Conservation (phyloP, 495 filamentous ascomycete species). For the Physcia stellaris region DNA sequence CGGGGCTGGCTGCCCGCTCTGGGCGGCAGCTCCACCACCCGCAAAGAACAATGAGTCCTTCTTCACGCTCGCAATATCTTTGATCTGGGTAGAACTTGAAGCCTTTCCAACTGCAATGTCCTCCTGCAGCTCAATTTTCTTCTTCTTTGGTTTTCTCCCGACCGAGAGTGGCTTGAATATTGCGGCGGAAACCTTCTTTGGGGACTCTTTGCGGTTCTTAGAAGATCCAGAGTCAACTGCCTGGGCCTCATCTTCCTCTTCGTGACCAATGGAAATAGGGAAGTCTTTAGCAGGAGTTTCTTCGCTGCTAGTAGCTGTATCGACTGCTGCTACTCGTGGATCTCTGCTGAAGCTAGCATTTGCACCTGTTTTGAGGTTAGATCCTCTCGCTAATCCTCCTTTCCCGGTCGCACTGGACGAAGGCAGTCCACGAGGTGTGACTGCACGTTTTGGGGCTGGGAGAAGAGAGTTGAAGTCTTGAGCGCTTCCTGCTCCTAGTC, state of each 20-base stretch:
- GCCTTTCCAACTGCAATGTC: conserved; percentile 1
- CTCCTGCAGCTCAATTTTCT: conserved; percentile 27
- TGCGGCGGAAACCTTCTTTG: conserved; percentile 61
- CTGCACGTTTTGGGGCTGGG: conserved; percentile 64
- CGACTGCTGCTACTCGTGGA: neutral
- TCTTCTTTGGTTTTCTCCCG: conserved; percentile 53
- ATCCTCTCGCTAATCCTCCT: conserved; percentile 29
- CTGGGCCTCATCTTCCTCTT: neutral
- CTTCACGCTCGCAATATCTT: conserved; percentile 29
- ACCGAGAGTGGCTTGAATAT: conserved; percentile 87
- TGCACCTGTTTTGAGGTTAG: conserved; percentile 68
- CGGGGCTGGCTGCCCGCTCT: conserved; percentile 9
- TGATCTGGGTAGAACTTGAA: conserved; percentile 6
- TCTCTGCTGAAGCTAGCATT: conserved; percentile 63
- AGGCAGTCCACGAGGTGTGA: conserved; percentile 23
- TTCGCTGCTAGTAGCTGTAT: conserved; percentile 5
- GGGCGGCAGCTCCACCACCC: conserved; percentile 14
- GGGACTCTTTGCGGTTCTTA: conserved; percentile 35
- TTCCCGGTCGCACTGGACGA: conserved; percentile 21
- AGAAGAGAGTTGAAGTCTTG: conserved; percentile 73
- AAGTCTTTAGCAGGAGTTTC: too few species aligned
- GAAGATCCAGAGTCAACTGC: neutral
- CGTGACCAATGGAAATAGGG: too few species aligned
- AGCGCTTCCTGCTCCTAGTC: conserved; percentile 44
- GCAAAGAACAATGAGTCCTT: conserved; percentile 54